Base-by-base conservation (phyloP, 2,329 filamentous ascomycete species). In the Beauveria medogensis region DNA sequence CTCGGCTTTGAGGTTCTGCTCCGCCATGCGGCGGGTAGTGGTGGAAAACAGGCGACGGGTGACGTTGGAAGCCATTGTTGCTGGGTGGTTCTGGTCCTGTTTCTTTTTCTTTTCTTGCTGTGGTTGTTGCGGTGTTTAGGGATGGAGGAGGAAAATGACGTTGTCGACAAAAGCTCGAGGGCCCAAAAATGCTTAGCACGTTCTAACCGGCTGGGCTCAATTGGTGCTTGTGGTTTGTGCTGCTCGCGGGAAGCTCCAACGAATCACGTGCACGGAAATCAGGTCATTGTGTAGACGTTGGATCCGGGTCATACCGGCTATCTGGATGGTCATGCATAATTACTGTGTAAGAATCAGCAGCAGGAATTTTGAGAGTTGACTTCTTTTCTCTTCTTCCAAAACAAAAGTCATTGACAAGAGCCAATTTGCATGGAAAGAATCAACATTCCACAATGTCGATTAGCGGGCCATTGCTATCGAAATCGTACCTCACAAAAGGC, bases 41-140 rank as follows among this genome's bases (percentile, higher is more conserved):
- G 81, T 83, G 69, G 78, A 76, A 69, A 85, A 81, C 63, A 82
- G 77, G 65, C 83, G 77, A 68, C 82, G 81, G 66, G 82, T 75
- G 69, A 83, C 74, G 68, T 80, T 72, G 68, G 83, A 83, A 63
- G 82, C 79, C 82, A 85, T 61, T 63, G 61, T 56, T 63, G 62
- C 62, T 64, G 56, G 40, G 50, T 2, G 5, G 10, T 16, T 16
- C 34, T 14, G 12, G 4, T 37, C 5, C 34, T 37, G 12, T 37
- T 5, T 37, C 34, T 37, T n/a, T 26, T 16, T 22, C 3, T 24
- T 24, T 24, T 24, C 59, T 64, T 64, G 61, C 24, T 20, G 30
- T 40, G 26, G 14, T 26, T 20, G 22, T 48, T 60, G 30, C 52
- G 50, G 30, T 48, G 43, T 34, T 53, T 59, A 30, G 30, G 8